These are phyloP conservation scores for Cercis canadensis DNA, from an alignment of 306 rosid species.

Conservation along the genomic window DNA sequence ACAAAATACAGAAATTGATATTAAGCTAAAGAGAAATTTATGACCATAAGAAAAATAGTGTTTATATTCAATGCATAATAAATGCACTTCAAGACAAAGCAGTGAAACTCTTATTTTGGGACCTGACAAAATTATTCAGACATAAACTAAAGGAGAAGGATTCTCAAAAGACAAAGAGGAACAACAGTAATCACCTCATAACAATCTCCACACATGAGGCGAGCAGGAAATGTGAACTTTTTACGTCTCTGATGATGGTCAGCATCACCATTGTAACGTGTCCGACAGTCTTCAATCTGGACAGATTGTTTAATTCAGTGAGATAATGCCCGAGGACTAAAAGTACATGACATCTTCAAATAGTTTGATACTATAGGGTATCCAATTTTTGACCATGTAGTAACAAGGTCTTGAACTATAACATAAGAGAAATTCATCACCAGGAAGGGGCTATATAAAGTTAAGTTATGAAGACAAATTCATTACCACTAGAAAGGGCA, in stretches of 20 bases:
- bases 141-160: constrained; percentile 19
- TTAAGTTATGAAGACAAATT: constrained; percentile 9
- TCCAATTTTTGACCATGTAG: constrained; percentile 25
- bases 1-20: constrained; percentile 27
- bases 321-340: constrained; percentile 33
- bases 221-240: constrained; percentile 93
- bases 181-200: constrained; percentile 69
- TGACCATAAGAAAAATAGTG: neutral
- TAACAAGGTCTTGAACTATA: constrained; percentile 30
- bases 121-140: no score
- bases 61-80: neutral
- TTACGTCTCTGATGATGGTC: constrained; percentile 94
- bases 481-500: constrained; percentile 4
- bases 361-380: constrained; percentile 38
- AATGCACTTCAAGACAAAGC: constrained; percentile 15
- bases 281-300: constrained; percentile 96
- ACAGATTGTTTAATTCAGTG: constrained; percentile 35
- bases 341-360: constrained; percentile 27
- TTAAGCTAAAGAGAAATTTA: neutral
- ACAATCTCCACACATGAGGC: constrained; percentile 94
- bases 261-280: constrained; percentile 96
- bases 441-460: constrained; percentile 7
- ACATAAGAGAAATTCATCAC: constrained; percentile 22
- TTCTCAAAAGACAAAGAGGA: neutral
- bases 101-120: no score